Evolutionary conservation across 495 filamentous ascomycete species (phyloP), one percentile per base, ranked within the genome.

Genomic region (Clohesyomyces aquaticus): DNA sequence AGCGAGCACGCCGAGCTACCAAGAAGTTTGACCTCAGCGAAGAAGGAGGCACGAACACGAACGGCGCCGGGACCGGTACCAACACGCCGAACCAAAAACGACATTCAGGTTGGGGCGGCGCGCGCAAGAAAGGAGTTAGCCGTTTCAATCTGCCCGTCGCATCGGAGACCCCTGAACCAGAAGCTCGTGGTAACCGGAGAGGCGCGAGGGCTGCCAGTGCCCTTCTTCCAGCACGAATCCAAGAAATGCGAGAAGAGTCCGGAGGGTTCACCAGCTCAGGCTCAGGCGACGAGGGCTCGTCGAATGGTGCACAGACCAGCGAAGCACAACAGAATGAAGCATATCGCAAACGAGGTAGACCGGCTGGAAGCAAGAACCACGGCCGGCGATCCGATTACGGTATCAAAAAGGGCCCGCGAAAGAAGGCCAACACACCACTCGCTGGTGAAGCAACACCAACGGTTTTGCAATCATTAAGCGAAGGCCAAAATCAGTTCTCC

Each of bases 351-450:
- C 70, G 72, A 56, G 75, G 75, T 11, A 42, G 74, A 35, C 74
- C 73, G 4, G 67, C 69, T 16, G 75, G 75, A 4, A 75, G 73
- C 48, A 76, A 74, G 63, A 77, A 77, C 55, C 35, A 68, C 25
- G 56, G 58, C 1, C 61, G 59, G 28, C 47, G 75, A 14, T 66
- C 60, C 22, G 75, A 77, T 51, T 73, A 69, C 22, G 75, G 75
- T 1, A 71, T 77, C 52, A 73, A 74, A 43, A 77, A 77, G 61
- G 75, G 75, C 1, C 75, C 74, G 26, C 48, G 75, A 21, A 70
- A 65, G 57, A 63, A 53, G 18, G 19, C 25, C 9, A 42, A 35
- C 29, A 48, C 49, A 35, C 32, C 16, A 0, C 6, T 21, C 10
- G 19, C 38, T 19, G 45, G 46, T 12, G 23, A 43, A 16, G 23